Percentiles rank a stretch among this genome's conserved stretches.
phyloP scores from a whole-genome alignment of 2,329 filamentous ascomycete genomes.

The Chrysoporthe deuterocubensis region DNA sequence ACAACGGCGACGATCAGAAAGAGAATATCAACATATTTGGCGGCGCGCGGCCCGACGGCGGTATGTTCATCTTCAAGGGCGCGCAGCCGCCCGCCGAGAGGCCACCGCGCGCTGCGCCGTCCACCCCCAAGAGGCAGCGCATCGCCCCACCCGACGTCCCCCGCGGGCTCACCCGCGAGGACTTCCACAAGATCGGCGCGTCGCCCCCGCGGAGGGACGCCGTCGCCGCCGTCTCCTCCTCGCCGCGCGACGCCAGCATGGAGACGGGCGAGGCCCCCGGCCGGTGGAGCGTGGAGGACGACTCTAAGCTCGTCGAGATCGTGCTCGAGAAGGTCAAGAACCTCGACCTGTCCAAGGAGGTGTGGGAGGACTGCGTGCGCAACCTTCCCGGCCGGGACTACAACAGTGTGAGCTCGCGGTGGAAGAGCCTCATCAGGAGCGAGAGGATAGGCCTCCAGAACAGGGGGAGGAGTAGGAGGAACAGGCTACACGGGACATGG shows the following conservation, averaged over 20 bases:
- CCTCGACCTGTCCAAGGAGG: slow-evolving; percentile 56
- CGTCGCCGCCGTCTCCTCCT: too few relatives aligned
- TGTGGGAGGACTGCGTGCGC: slow-evolving; percentile 70
- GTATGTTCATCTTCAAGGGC: slow-evolving; percentile 21
- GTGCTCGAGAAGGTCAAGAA: slow-evolving; percentile 67
- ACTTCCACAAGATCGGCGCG: slow-evolving; percentile 55
- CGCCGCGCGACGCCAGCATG: slow-evolving; percentile 27
- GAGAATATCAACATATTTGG: slow-evolving; percentile 31
- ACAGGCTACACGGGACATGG: slow-evolving; percentile 60
- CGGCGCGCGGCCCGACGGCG: slow-evolving; percentile 14
- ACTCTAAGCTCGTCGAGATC: slow-evolving; percentile 68
- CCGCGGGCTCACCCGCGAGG: slow-evolving; percentile 60
- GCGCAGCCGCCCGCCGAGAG: slow-evolving; percentile 30
- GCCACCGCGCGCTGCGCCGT: slow-evolving; percentile 39
- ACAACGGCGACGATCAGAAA: slow-evolving; percentile 25
- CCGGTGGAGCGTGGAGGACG: slow-evolving; percentile 66
- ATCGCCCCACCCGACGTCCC: slow-evolving; percentile 65
- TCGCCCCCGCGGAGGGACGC: slow-evolving; percentile 4
- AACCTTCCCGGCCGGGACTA: slow-evolving; percentile 62
- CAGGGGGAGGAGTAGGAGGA: slow-evolving; percentile 46
- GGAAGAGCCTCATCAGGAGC: slow-evolving; percentile 64
- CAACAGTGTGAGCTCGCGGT: slow-evolving; percentile 59
- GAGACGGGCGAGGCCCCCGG: slow-evolving; percentile 47
- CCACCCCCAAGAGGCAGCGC: slow-evolving; percentile 64
- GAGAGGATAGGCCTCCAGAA: slow-evolving; percentile 64